Conservation (phyloP, 78 protist genomes). For the Chrysochromulina parva region DNA sequence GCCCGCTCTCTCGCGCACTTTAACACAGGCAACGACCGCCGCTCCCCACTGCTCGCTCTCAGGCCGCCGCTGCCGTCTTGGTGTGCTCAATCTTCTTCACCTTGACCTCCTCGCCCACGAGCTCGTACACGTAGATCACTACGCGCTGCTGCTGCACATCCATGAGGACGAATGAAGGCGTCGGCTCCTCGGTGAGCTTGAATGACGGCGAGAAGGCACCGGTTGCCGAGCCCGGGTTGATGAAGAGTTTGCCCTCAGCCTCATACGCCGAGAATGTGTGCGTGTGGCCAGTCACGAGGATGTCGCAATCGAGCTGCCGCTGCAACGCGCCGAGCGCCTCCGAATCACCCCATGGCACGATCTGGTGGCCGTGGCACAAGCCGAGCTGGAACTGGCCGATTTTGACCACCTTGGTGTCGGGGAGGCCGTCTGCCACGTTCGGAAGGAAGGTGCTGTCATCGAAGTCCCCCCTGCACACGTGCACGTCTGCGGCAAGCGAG, state of each 20-base stretch:
- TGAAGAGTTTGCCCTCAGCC: constrained; percentile 80
- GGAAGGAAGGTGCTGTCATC: background rate
- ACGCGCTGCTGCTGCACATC: constrained; percentile 63
- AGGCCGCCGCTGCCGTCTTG: too few relatives aligned
- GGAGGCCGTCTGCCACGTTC: background rate
- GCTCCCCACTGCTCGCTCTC: too few relatives aligned
- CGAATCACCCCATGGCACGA: constrained; percentile 81
- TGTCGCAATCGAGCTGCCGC: constrained; percentile 96
- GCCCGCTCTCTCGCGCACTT: too few relatives aligned
- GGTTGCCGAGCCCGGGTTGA: constrained; percentile 99
- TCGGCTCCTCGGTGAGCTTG: background rate
- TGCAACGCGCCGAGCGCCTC: constrained; percentile 84
- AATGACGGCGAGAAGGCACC: constrained; percentile 70
- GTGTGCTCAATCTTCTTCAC: constrained; percentile 65
- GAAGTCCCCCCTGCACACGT: constrained; percentile 53
- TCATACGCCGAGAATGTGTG: constrained; percentile 77
- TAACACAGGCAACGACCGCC: too few relatives aligned
- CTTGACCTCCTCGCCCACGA: constrained; percentile 71
- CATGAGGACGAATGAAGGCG: constrained; percentile 93
- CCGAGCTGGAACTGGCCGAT: constrained; percentile 95
- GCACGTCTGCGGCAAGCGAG: constrained; percentile 89
- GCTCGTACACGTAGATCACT: constrained; percentile 57
- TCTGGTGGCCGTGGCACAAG: constrained; percentile 97
- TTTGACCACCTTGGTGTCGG: constrained; percentile 80
- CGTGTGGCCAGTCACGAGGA: constrained; percentile 93